A percentile compares a stretch with the other conserved stretches of the same genome.
Conservation (phyloP, 345 rosid species). For the Mallotus nudiflorus region DNA sequence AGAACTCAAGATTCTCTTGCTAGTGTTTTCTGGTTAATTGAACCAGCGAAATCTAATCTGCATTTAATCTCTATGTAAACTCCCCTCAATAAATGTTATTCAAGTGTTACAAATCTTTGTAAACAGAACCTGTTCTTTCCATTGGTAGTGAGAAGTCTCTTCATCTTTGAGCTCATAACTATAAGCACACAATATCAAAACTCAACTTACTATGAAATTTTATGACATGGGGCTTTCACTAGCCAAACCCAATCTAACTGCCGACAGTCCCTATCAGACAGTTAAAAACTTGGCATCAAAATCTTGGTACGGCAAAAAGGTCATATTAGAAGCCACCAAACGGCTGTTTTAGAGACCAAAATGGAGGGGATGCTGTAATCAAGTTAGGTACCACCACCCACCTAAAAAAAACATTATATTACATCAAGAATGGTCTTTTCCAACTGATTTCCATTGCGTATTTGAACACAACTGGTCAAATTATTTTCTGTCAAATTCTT, state of each 20-base stretch:
- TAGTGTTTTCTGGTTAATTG: no score
- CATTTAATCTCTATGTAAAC: no score
- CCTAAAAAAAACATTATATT: not conserved
- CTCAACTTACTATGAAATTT: no score
- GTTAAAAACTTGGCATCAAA: not conserved
- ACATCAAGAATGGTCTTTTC: not conserved
- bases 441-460: not conserved
- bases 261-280: not conserved
- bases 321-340: conserved; percentile 24
- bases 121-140: no score
- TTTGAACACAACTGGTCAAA: not conserved
- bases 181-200: no score
- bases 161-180: no score
- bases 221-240: not conserved
- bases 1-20: no score
- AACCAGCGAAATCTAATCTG: no score
- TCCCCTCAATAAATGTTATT: no score
- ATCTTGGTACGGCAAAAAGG: conserved; percentile 3
- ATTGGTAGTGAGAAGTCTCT: no score
- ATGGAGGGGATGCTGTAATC: conserved; percentile 21
- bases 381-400: conserved; percentile 24
- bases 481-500: not conserved
- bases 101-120: no score
- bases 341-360: conserved; percentile 1
- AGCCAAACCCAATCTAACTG: conserved; percentile 7